Evolutionary conservation across 371 early-diverging fungal genomes (phyloP).

Genomic region (Nematocida homosporus): DNA sequence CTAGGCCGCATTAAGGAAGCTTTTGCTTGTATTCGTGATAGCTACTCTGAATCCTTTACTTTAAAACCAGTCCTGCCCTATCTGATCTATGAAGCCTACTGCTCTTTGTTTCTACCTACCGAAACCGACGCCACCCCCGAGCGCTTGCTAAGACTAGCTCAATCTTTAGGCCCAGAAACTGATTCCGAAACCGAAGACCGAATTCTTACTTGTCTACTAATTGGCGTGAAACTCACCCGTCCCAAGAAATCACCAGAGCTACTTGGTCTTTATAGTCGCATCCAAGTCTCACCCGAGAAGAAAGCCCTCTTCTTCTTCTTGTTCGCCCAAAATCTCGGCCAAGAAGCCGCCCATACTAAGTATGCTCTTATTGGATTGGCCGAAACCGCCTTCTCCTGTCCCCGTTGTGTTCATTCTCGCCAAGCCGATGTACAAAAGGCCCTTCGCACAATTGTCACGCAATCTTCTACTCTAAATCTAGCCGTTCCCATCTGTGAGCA

Average conservation of each 20-base stretch:
- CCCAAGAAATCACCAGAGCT: constrained; percentile 6
- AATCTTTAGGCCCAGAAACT: not conserved
- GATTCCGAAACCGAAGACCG: constrained; percentile 12
- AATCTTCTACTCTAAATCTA: not conserved
- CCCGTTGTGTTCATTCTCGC: not conserved
- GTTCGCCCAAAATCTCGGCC: constrained; percentile 21
- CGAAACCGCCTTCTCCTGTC: constrained; percentile 3
- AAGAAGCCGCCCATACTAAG: not conserved
- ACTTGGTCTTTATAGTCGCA: constrained; percentile 23
- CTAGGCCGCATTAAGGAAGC: constrained; percentile 28
- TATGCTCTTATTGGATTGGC: constrained; percentile 23
- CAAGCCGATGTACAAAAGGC: constrained; percentile 5
- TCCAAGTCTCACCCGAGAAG: constrained; percentile 19
- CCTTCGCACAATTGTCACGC: constrained; percentile 16
- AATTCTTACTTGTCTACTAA: constrained; percentile 9
- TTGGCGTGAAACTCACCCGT: not conserved
- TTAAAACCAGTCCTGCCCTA: constrained; percentile 21
- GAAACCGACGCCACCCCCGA: not conserved
- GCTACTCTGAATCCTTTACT: not conserved
- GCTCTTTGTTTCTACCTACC: not conserved
- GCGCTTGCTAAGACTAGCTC: constrained; percentile 17
- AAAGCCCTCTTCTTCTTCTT: constrained; percentile 27
- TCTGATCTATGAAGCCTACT: constrained; percentile 18
- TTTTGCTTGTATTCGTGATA: constrained; percentile 30
- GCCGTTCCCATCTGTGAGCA: too few relatives aligned